Conservation (phyloP, 1,284 basidiomycete genomes). For the Trichosporon sp. region DNA sequence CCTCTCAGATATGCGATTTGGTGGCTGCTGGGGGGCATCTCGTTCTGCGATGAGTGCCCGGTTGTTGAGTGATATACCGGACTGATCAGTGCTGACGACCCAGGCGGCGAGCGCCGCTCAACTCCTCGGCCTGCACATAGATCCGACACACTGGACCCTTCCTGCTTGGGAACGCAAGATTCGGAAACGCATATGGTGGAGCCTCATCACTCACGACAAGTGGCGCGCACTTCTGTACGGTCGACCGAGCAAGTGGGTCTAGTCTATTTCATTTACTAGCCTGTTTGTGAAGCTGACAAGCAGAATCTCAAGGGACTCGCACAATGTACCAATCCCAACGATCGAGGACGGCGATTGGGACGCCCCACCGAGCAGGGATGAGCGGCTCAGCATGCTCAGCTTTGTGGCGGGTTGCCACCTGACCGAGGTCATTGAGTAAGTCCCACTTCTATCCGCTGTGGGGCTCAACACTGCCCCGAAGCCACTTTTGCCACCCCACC, state of each 20-base stretch:
- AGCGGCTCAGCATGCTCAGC: conserved; percentile 21
- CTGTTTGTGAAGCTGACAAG: neutral
- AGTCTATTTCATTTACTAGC: no score
- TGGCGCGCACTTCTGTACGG: conserved; percentile 33
- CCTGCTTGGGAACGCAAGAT: conserved; percentile 41
- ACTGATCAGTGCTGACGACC: neutral
- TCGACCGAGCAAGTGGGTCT: conserved; percentile 31
- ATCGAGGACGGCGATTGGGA: conserved; percentile 26
- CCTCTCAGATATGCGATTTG: no score
- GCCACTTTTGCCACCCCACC: no score
- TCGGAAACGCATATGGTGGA: conserved; percentile 43
- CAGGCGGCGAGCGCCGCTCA: conserved; percentile 39
- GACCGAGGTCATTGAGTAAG: conserved; percentile 27
- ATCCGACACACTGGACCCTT: conserved; percentile 39
- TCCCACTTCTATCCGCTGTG: neutral
- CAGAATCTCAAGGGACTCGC: conserved; percentile 19
- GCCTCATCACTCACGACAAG: conserved; percentile 38
- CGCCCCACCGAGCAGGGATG: neutral
- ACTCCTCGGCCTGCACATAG: conserved; percentile 41
- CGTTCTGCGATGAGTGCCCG: no score
- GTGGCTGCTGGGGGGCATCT: no score
- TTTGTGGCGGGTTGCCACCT: conserved; percentile 31
- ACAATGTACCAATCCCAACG: conserved; percentile 29
- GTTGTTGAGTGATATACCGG: no score
- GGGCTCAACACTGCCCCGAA: no score